These are phyloP conservation scores for Typha latifolia DNA, from an alignment of 176 grass and related monocot species.

Conservation along the genomic window DNA sequence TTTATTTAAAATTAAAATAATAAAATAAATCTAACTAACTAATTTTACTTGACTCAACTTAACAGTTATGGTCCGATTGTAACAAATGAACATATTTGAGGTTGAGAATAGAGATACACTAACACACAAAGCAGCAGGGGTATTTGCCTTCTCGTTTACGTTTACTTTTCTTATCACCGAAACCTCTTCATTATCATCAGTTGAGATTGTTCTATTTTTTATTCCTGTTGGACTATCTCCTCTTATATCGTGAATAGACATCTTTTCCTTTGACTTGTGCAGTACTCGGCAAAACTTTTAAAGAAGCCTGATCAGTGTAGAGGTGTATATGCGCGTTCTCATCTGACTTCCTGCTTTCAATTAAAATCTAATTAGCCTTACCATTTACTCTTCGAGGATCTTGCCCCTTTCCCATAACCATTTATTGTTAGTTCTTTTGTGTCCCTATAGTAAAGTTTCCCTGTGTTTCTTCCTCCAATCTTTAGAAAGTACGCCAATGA, in stretches of 20 bases:
- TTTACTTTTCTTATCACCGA: constrained; percentile 8
- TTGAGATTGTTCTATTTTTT: not conserved
- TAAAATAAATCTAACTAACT: too few species aligned
- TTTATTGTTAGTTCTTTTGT: too few species aligned
- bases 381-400: too few species aligned
- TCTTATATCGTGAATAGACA: constrained; percentile 6
- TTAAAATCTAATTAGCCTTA: too few species aligned
- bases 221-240: not conserved
- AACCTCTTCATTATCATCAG: not conserved
- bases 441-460: too few species aligned
- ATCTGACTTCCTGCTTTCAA: constrained; percentile 27
- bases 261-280: constrained; percentile 21
- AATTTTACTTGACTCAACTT: too few species aligned
- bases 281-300: constrained; percentile 98
- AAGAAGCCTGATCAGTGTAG: constrained; percentile 97
- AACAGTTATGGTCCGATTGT: too few species aligned
- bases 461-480: too few species aligned
- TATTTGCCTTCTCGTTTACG: constrained; percentile 34
- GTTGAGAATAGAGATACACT: constrained; percentile 98
- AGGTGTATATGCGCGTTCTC: constrained; percentile 97
- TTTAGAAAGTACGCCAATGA: too few species aligned
- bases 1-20: too few species aligned
- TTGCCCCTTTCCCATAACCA: too few species aligned
- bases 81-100: constrained; percentile 91
- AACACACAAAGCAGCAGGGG: constrained; percentile 98